These are phyloP conservation scores for Neopestalotiopsis sp. DNA, from an alignment of 2,329 filamentous ascomycete genomes.

Conservation along the genomic window DNA sequence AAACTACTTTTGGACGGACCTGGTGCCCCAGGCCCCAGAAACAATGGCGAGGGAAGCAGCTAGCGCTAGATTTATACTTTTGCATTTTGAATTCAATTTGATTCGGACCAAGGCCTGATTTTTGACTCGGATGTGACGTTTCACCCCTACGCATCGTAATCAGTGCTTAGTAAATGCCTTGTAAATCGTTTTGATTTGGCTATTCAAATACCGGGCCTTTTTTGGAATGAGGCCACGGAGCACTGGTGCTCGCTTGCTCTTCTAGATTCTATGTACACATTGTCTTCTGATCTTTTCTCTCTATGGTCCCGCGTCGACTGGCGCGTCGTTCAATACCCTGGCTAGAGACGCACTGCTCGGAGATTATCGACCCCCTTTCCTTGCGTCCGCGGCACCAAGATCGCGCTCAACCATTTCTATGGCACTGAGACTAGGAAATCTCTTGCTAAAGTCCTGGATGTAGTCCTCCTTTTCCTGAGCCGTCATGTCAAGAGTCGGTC, in stretches of 20 bases:
- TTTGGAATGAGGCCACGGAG: neutral
- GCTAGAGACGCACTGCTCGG: neutral
- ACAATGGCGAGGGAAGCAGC: constrained; percentile 32
- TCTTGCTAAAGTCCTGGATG: constrained; percentile 74
- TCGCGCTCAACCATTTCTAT: constrained; percentile 88
- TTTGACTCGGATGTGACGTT: neutral
- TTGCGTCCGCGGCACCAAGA: constrained; percentile 43
- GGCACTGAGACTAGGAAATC: constrained; percentile 83
- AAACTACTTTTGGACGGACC: constrained; percentile 79
- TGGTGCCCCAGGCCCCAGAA: constrained; percentile 22
- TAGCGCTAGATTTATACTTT: constrained; percentile 21
- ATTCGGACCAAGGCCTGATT: neutral
- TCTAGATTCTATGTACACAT: constrained; percentile 14
- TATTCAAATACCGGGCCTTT: neutral
- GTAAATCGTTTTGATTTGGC: neutral
- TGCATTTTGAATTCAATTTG: neutral
- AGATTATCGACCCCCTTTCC: constrained; percentile 22
- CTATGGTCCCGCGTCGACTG: neutral
- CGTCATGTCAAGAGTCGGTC: constrained; percentile 59
- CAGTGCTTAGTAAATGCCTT: neutral
- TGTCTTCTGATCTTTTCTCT: neutral
- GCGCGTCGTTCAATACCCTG: neutral
- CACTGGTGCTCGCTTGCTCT: neutral
- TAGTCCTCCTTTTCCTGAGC: constrained; percentile 68
- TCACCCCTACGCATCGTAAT: neutral